Conservation (phyloP, 2,329 filamentous ascomycete species). For the Aspergillus pseudonomiae region DNA sequence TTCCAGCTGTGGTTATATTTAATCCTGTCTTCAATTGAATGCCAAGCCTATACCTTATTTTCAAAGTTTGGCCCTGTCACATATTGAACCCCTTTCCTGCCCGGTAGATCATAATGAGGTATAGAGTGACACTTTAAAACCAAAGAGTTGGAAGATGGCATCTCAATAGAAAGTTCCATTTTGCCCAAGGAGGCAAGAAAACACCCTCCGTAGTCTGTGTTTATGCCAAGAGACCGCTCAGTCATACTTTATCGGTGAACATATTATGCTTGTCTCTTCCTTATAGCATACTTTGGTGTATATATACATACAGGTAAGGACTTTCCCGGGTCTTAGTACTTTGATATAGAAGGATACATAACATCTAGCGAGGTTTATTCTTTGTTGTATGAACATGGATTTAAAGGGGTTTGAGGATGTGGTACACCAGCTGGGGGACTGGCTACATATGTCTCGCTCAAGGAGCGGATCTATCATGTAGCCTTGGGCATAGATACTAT, state of each 20-base stretch:
- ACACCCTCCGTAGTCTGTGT: background rate
- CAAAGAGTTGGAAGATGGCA: background rate
- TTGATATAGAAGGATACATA: background rate
- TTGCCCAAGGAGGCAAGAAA: background rate
- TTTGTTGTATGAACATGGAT: background rate
- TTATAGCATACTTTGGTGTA: background rate
- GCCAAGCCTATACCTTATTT: background rate
- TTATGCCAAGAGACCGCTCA: background rate
- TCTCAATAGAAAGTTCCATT: background rate
- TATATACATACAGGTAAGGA: background rate
- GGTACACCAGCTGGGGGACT: no score
- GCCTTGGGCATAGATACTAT: background rate
- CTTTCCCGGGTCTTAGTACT: background rate
- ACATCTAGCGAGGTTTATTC: background rate
- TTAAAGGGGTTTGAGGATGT: background rate
- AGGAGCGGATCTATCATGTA: background rate
- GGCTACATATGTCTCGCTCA: background rate
- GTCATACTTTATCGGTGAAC: background rate
- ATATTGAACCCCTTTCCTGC: background rate
- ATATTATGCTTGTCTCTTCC: no score
- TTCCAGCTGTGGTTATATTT: background rate
- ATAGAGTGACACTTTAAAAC: background rate
- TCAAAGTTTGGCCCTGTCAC: background rate
- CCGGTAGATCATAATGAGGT: background rate
- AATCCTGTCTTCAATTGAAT: background rate